A percentile compares a stretch with the other conserved stretches of the same genome.
These are phyloP conservation scores for Pleurotus tuoliensis DNA, from an alignment of 768 basidiomycete species.

Conservation along the genomic window DNA sequence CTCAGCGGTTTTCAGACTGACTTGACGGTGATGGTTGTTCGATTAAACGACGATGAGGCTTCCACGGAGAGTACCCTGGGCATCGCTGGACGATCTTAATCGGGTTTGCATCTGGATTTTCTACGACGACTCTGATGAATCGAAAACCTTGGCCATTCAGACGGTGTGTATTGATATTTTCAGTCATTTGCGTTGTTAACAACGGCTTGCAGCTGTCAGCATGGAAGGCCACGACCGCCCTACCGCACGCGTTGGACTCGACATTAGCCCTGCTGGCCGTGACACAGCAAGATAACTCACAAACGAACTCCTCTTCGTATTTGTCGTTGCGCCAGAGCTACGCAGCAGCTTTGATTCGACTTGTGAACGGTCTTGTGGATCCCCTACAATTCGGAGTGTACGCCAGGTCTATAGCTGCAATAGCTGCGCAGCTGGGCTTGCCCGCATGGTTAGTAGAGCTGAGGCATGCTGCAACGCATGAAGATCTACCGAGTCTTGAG, in stretches of 20 bases:
- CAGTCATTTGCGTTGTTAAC: constrained; percentile 6
- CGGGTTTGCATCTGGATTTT: constrained; percentile 77
- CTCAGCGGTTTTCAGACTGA: no score
- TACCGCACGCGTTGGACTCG: constrained; percentile 83
- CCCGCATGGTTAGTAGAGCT: constrained; percentile 90
- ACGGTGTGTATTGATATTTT: constrained; percentile 42
- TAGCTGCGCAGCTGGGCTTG: constrained; percentile 82
- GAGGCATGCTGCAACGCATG: constrained; percentile 93
- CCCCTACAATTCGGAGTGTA: constrained; percentile 87
- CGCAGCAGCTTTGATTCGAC: constrained; percentile 75
- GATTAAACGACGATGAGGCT: constrained; percentile 47
- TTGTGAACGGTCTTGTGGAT: constrained; percentile 95
- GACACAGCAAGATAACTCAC: constrained; percentile 48
- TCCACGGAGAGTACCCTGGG: constrained; percentile 82
- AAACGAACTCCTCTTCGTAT: constrained; percentile 21
- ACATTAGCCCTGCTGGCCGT: constrained; percentile 59
- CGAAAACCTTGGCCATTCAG: constrained; percentile 56
- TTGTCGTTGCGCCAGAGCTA: constrained; percentile 73
- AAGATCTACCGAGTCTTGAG: constrained; percentile 84
- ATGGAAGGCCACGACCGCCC: constrained; percentile 68
- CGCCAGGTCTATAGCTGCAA: constrained; percentile 85
- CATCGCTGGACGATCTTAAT: constrained; percentile 63
- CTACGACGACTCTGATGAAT: constrained; percentile 56
- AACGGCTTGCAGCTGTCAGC: constrained; percentile 58
- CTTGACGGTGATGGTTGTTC: not conserved